phyloP scores from a whole-genome alignment of 2,329 filamentous ascomycete genomes.

The Waltergamsia citrina region DNA sequence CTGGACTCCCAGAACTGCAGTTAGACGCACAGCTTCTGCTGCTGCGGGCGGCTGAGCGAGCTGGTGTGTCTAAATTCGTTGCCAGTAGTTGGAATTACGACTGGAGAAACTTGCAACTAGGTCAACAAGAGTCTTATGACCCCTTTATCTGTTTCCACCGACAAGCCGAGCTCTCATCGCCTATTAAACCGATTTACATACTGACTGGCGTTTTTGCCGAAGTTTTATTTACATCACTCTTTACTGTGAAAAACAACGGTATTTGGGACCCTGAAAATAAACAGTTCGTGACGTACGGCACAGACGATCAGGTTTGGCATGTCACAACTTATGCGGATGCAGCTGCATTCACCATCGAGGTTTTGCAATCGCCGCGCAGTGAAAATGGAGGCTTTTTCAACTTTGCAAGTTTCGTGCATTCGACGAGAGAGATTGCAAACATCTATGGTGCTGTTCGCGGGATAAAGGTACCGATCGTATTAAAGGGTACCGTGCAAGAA shows the following conservation, averaged over 20 bases:
- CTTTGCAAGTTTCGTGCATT: no score
- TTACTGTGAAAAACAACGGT: no score
- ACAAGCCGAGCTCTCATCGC: conserved; percentile 14
- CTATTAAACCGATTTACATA: conserved; percentile 18
- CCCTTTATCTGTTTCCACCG: conserved; percentile 19
- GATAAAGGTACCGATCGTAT: no score
- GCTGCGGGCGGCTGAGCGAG: conserved; percentile 23
- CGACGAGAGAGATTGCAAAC: no score
- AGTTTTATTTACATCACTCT: conserved; percentile 9
- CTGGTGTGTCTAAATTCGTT: conserved; percentile 17
- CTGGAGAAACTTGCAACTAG: conserved; percentile 16
- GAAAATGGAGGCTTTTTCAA: no score
- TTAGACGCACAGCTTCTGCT: conserved; percentile 24
- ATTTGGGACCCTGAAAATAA: neutral
- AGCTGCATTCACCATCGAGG: conserved; percentile 3
- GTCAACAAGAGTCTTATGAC: conserved; percentile 22
- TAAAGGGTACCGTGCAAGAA: no score
- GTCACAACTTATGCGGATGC: conserved; percentile 4
- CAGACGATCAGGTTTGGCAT: conserved; percentile 3
- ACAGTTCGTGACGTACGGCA: neutral
- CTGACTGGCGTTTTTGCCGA: conserved; percentile 18
- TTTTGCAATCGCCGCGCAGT: no score
- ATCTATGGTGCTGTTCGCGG: no score
- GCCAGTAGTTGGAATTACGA: conserved; percentile 21
- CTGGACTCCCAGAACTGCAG: conserved; percentile 8